Percentiles rank a stretch among this genome's conserved stretches.
phyloP scores from a whole-genome alignment of 169 alveolate species.

The Plasmodium vivax region DNA sequence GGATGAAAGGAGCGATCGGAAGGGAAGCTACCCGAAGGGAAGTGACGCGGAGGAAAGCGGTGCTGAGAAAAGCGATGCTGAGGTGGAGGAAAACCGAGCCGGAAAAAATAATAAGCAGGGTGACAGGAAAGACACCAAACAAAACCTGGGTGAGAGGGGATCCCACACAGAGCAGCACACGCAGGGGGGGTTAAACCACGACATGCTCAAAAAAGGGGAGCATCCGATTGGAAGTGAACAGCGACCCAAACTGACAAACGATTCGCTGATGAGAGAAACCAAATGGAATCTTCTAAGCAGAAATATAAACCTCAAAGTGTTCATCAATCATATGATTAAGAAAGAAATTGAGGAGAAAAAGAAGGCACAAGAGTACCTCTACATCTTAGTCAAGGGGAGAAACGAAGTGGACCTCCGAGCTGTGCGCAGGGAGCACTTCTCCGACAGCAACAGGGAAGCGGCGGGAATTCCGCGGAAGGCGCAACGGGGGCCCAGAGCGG shows the following conservation, averaged over 20 bases:
- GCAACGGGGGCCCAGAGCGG: neutral
- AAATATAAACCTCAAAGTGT: slow-evolving; percentile 26
- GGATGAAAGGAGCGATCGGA: neutral
- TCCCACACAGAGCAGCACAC: neutral
- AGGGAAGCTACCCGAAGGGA: neutral
- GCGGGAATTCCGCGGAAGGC: neutral
- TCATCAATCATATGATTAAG: slow-evolving; percentile 26
- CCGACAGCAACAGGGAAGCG: slow-evolving; percentile 1
- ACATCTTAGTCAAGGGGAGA: neutral
- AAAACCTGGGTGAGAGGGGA: neutral
- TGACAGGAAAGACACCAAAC: neutral
- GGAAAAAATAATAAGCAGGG: neutral
- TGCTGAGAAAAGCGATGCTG: no score
- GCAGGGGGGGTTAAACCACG: neutral
- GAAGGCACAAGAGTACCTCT: neutral
- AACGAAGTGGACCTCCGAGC: neutral
- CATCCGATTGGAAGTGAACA: neutral
- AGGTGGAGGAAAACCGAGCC: neutral
- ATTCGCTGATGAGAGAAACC: neutral
- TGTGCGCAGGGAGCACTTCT: neutral
- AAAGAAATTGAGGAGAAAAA: slow-evolving; percentile 19
- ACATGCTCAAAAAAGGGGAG: neutral
- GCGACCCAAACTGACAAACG: neutral
- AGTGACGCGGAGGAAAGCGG: neutral
- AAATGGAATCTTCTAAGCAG: neutral